These are phyloP conservation scores for Aspergillus tanneri DNA, from an alignment of 2,329 filamentous ascomycete species.

Conservation along the genomic window DNA sequence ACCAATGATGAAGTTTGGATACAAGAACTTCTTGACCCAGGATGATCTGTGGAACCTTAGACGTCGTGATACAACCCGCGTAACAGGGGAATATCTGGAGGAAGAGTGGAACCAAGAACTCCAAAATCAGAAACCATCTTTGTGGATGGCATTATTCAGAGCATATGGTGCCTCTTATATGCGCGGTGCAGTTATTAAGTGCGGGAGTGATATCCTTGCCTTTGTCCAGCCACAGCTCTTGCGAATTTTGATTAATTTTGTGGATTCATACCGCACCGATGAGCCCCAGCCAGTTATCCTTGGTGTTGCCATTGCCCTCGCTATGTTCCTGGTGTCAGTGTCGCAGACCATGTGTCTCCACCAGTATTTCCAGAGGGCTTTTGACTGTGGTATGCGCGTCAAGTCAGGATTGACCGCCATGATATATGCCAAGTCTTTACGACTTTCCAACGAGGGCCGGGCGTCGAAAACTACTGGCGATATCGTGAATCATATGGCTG, in stretches of 20 bases:
- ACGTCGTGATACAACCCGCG: conserved; percentile 72
- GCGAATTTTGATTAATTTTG: conserved; percentile 77
- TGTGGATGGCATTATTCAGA: conserved; percentile 82
- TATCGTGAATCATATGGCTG: conserved; percentile 99
- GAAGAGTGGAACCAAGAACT: conserved; percentile 75
- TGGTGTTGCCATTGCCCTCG: conserved; percentile 81
- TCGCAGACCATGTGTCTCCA: conserved; percentile 88
- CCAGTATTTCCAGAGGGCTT: conserved; percentile 95
- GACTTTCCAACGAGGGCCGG: conserved; percentile 88
- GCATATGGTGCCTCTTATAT: conserved; percentile 85
- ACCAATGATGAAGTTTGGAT: conserved; percentile 92
- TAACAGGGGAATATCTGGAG: conserved; percentile 69
- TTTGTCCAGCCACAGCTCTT: conserved; percentile 91
- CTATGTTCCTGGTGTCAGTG: conserved; percentile 86
- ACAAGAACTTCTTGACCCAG: conserved; percentile 86
- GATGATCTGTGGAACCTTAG: conserved; percentile 94
- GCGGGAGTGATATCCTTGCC: conserved; percentile 78
- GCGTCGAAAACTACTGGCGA: conserved; percentile 89
- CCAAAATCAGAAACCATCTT: conserved; percentile 69
- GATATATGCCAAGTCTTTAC: conserved; percentile 89
- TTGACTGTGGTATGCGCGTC: conserved; percentile 95
- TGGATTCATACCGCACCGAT: conserved; percentile 68
- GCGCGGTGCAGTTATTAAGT: conserved; percentile 80
- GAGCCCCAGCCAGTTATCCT: conserved; percentile 74
- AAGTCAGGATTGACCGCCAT: conserved; percentile 85